Evolutionary conservation across 768 basidiomycete species (phyloP).

Genomic region (Suillus variegatus): DNA sequence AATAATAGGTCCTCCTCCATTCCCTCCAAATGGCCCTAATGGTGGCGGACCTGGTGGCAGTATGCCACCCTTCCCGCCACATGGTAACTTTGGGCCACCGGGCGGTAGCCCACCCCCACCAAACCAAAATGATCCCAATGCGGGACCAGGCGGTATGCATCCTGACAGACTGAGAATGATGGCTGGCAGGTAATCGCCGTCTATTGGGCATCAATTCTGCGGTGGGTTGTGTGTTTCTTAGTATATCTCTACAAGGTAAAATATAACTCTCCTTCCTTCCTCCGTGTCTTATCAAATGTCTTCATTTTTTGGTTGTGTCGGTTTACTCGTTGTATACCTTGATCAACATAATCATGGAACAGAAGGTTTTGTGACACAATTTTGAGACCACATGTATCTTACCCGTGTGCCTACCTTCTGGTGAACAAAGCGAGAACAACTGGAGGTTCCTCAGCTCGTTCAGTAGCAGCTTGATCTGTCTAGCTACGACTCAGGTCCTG

Average conservation of each 20-base stretch:
- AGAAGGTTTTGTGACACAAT: neutral
- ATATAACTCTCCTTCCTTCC: neutral
- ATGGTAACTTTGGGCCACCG: conserved; percentile 37
- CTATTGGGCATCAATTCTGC: neutral
- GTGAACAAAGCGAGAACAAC: neutral
- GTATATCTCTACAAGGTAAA: conserved; percentile 3
- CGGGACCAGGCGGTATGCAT: conserved; percentile 73
- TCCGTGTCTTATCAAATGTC: neutral
- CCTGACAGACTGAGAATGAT: conserved; percentile 86
- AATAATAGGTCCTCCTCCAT: conserved; percentile 47
- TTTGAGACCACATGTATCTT: neutral
- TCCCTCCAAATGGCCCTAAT: conserved; percentile 42
- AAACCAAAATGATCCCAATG: conserved; percentile 26
- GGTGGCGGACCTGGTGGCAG: conserved; percentile 33
- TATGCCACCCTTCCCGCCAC: conserved; percentile 32
- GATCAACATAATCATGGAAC: neutral
- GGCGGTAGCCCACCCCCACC: conserved; percentile 49
- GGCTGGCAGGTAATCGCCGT: conserved; percentile 36
- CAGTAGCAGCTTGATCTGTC: too few relatives aligned
- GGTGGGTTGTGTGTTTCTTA: neutral
- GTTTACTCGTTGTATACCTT: neutral
- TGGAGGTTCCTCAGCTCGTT: too few relatives aligned
- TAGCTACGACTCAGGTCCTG: too few relatives aligned
- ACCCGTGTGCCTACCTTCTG: neutral
- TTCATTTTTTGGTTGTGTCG: neutral